Base-by-base conservation (phyloP, 2,329 filamentous ascomycete genomes). In the Bipolaris sorokiniana region DNA sequence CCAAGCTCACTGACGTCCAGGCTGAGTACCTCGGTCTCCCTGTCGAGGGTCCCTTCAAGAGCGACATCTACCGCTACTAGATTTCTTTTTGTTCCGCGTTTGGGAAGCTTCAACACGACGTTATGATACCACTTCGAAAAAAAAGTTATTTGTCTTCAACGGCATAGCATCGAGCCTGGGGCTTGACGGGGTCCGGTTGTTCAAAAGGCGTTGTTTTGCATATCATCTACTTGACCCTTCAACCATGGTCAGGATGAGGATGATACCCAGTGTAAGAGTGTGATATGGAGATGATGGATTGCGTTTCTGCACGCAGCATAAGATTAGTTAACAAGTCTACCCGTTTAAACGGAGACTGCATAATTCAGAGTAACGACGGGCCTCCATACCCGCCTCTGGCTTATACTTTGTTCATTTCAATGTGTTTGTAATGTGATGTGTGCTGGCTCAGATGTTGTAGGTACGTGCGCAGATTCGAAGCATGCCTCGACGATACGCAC, bases 1-100 rank as follows among this genome's bases (percentile, higher is more conserved):
- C 89, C 79, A 89, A 88, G 80, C 88, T 99, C 78, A 91, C 88
- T 77, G 75, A 84, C 59, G 90, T 90, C 72, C 95, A 99, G 86
- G 90, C 92, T 70, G 95, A 98, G 77, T 99, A 99, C 85, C 90
- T 98, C 77, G 88, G 92, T 73, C 85, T 99, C 69, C 85, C 88
- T 59, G 77, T 87, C 65, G 90, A 93, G 84, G 95, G 95, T 78
- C 95, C 95, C 73, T 99, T 86, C 90, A 99, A 99, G 92, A 85
- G 84, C 81, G 94, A 98, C 71, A 91, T 93, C 86, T 93, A 91
- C 78, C 75, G 75, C 58, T 77, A 77, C 72, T 77, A 77, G 71
- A 72, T 69, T 70, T 72, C 53, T 70, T 73, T 69, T 45, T 58
- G 55, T 62, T 26, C 56, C 61, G 54, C 52, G 62, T 62, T 66